phyloP scores from a whole-genome alignment of 306 rosid genomes.

The Astragalus membranaceus region DNA sequence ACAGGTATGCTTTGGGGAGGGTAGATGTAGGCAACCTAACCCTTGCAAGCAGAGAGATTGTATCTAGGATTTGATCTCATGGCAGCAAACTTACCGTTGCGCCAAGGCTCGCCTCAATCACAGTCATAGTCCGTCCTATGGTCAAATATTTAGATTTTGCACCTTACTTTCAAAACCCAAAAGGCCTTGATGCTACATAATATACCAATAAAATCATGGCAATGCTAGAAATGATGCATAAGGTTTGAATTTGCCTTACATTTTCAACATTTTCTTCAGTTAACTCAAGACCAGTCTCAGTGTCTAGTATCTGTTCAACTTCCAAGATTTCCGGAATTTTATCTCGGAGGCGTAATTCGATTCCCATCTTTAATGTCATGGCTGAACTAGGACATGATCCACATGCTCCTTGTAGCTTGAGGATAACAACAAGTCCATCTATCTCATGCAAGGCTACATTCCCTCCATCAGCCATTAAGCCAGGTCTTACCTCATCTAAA shows the following conservation, averaged over 20 bases:
- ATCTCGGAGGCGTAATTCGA: conserved; percentile 81
- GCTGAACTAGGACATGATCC: conserved; percentile 97
- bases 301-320: conserved; percentile 85
- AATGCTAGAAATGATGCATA: conserved; percentile 18
- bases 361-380: conserved; percentile 94
- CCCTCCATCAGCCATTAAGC: conserved; percentile 96
- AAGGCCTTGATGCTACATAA: not conserved
- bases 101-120: no score
- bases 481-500: conserved; percentile 92
- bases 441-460: conserved; percentile 93
- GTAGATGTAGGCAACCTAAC: no score
- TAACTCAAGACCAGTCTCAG: conserved; percentile 82
- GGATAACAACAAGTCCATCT: conserved; percentile 87
- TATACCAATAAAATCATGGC: not conserved
- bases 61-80: no score
- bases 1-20: no score
- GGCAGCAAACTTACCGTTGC: no score
- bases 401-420: conserved; percentile 95
- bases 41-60: not conserved
- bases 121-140: no score
- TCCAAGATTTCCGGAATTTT: conserved; percentile 87
- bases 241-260: conserved; percentile 32
- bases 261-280: conserved; percentile 78
- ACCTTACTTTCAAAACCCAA: not conserved
- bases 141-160: no score